Conservation (phyloP, 1,284 basidiomycete species). For the Phellinidium pouzarii region DNA sequence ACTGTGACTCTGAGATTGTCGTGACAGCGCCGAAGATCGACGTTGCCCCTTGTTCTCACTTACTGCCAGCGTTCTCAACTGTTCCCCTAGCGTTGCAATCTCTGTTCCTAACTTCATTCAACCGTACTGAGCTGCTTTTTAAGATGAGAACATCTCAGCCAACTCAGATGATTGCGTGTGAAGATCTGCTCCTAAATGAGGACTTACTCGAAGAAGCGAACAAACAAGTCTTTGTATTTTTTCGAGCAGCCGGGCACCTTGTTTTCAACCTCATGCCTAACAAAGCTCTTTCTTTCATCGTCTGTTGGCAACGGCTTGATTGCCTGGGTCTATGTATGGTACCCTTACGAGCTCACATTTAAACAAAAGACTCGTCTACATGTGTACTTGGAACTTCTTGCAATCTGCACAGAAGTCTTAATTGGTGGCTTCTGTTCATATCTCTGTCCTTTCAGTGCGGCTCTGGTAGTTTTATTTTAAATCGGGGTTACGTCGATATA, state of each 20-base stretch:
- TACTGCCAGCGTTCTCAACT: neutral
- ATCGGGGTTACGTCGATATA: neutral
- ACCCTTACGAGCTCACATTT: neutral
- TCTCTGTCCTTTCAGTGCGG: neutral
- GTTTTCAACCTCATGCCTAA: constrained; percentile 1
- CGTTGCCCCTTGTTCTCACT: neutral
- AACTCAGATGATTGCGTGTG: too few relatives aligned
- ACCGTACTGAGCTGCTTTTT: too few relatives aligned
- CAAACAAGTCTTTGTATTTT: neutral
- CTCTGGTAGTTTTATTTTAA: neutral
- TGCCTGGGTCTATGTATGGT: neutral
- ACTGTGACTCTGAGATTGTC: neutral
- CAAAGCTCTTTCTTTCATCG: constrained; percentile 1
- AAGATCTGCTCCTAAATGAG: neutral
- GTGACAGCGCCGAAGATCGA: neutral
- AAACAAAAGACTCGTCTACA: neutral
- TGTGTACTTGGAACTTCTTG: neutral
- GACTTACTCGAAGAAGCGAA: neutral
- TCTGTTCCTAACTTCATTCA: too few relatives aligned
- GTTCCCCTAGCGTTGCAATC: too few relatives aligned
- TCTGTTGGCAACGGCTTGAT: neutral
- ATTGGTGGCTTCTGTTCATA: neutral
- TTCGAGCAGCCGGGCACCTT: neutral
- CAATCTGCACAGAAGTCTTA: neutral
- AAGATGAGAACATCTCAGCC: too few relatives aligned